Percentiles rank a stretch among this genome's conserved stretches.
These are phyloP conservation scores for Phoma herbarum DNA, from an alignment of 2,329 filamentous ascomycete genomes.

Conservation along the genomic window DNA sequence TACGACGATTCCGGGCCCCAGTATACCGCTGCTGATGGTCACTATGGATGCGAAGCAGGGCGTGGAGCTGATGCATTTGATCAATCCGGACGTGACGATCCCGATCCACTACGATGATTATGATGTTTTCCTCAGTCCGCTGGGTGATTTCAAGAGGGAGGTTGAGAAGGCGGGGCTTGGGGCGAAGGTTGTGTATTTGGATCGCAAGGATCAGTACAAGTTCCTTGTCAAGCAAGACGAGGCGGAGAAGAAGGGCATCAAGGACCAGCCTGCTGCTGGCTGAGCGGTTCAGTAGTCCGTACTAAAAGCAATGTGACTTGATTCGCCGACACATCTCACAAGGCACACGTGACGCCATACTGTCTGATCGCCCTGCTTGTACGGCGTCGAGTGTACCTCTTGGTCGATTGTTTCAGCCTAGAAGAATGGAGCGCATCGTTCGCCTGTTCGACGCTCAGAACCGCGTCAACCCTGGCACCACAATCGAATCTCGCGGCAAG, in stretches of 20 bases:
- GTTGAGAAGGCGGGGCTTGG: conserved; percentile 62
- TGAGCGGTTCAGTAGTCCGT: background rate
- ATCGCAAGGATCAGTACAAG: conserved; percentile 65
- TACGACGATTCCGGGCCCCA: conserved; percentile 69
- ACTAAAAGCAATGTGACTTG: too few species aligned
- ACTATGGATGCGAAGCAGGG: conserved; percentile 74
- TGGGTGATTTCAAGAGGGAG: conserved; percentile 67
- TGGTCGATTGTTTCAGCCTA: too few species aligned
- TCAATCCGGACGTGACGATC: conserved; percentile 69
- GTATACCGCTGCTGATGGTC: conserved; percentile 69
- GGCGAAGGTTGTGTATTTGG: conserved; percentile 67
- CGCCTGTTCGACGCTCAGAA: too few species aligned
- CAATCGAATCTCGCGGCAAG: too few species aligned
- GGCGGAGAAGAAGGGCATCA: conserved; percentile 11
- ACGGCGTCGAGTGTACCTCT: too few species aligned
- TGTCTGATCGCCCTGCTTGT: too few species aligned
- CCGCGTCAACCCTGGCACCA: too few species aligned
- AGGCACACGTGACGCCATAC: too few species aligned
- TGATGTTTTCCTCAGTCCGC: conserved; percentile 66
- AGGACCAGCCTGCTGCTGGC: background rate
- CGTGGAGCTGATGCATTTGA: conserved; percentile 65
- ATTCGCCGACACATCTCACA: too few species aligned
- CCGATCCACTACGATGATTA: conserved; percentile 60
- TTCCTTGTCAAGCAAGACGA: conserved; percentile 57
- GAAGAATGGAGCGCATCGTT: too few species aligned